Conservation (phyloP, 139 green algal genomes). For the Picocystis salinarum region DNA sequence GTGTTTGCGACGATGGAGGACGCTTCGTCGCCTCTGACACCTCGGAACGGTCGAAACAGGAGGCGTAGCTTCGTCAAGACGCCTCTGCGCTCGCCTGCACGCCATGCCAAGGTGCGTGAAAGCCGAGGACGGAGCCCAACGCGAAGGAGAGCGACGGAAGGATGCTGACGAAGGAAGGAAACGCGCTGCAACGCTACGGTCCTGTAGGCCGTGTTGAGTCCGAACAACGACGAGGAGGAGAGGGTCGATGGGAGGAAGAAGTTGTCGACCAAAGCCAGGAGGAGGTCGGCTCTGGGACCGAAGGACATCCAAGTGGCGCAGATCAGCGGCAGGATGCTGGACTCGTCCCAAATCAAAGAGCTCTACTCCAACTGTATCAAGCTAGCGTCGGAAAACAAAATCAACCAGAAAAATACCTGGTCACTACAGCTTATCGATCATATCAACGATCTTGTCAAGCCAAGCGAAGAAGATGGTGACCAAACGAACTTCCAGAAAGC, state of each 20-base stretch:
- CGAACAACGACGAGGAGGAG: conserved; percentile 3
- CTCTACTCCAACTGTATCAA: conserved; percentile 61
- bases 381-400: conserved; percentile 45
- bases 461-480: conserved; percentile 17
- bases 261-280: conserved; percentile 1
- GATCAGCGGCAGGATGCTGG: conserved; percentile 1
- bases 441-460: conserved; percentile 20
- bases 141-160: too few species aligned
- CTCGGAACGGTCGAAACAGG: too few species aligned
- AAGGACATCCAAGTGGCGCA: background rate
- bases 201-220: conserved; percentile 3
- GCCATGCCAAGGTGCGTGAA: too few species aligned
- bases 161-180: too few species aligned
- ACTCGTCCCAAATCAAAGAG: conserved; percentile 11
- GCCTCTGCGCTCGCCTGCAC: too few species aligned
- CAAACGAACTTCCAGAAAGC: conserved; percentile 75
- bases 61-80: too few species aligned
- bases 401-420: conserved; percentile 58
- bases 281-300: background rate
- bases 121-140: too few species aligned
- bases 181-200: too few species aligned
- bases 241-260: conserved; percentile 1
- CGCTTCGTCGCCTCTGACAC: too few species aligned
- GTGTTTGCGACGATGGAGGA: too few species aligned
- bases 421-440: conserved; percentile 63